phyloP scores from a whole-genome alignment of 257 asterid species.

The Verbascum thapsus region DNA sequence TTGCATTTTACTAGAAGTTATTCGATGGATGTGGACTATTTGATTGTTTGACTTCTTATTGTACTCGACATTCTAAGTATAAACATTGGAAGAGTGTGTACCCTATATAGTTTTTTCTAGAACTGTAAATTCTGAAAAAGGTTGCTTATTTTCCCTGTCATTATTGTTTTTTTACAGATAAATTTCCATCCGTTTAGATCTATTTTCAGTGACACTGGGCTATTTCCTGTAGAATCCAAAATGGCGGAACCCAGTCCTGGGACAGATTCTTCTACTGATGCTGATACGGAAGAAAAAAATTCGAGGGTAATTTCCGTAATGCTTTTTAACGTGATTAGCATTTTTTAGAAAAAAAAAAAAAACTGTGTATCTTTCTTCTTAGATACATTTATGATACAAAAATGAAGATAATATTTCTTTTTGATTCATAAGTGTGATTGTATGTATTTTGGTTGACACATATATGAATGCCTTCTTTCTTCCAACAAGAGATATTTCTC shows the following conservation, averaged over 20 bases:
- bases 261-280: slow-evolving; percentile 92
- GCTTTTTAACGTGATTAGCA: neutral
- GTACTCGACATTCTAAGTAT: neutral
- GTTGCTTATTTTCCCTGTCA: slow-evolving; percentile 5
- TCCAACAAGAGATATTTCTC: neutral
- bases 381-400: neutral
- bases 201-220: slow-evolving; percentile 16
- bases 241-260: slow-evolving; percentile 89
- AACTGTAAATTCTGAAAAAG: slow-evolving; percentile 13
- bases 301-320: slow-evolving; percentile 47
- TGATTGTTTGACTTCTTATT: slow-evolving; percentile 3
- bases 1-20: neutral
- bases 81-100: neutral
- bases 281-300: slow-evolving; percentile 85
- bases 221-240: slow-evolving; percentile 35
- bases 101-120: no score
- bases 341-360: no score
- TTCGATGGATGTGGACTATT: neutral
- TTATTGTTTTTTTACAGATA: slow-evolving; percentile 21
- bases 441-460: neutral
- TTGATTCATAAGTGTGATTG: neutral
- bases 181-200: neutral
- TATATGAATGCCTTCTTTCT: neutral
- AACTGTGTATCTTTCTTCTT: neutral
- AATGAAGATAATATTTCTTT: neutral